Evolutionary conservation across 257 asterid species (phyloP), one percentile per base, ranked within the genome.

Genomic region (Solanum clarkiae): DNA sequence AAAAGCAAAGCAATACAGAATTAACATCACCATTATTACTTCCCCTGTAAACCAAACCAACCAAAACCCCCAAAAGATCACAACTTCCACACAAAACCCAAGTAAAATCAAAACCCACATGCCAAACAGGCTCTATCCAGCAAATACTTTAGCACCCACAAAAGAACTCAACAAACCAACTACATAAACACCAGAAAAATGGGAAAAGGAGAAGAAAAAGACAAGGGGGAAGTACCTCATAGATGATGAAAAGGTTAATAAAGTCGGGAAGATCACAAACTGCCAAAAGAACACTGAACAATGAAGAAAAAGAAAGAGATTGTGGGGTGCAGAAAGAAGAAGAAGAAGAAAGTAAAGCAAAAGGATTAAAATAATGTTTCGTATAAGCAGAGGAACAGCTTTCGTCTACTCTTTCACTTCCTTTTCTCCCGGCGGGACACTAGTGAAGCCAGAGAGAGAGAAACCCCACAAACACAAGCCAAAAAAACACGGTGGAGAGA

Each of bases 361-460:
- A 55, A 65, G 69, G 60, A 12, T 84, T 36, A 80, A 49, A 87
- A 84, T 51, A 81, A 85, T 66, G 94, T 94, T 93, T 87, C 97
- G 95, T 95, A 92, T 91, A 94, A 92, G 97, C 87, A 88, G 94
- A 93, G 95, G 84, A 93, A 93, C 88, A 85, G 94, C 72, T 96
- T 92, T 86, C 99, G 89, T 94, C 92, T 89, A 94, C 98, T 93
- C 99, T 84, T 93, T 90, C 92, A 88, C 97, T 94, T 92, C 93
- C 97, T 91, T 88, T 92, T 80, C 94, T 88, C 90, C 90, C 97
- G 96, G 93, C 94, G 92, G 91, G 89, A 90, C 91, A 86, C 91
- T 80, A 77, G 87, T 11, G 29, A 47, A 44, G 86, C 87, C 72
- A 85, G 80, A 87, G 86, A 81, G 66, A 53, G 5, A 29, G 71